These are phyloP conservation scores for Leccinum proliferum DNA, from an alignment of 1,284 basidiomycete genomes.

Conservation along the genomic window DNA sequence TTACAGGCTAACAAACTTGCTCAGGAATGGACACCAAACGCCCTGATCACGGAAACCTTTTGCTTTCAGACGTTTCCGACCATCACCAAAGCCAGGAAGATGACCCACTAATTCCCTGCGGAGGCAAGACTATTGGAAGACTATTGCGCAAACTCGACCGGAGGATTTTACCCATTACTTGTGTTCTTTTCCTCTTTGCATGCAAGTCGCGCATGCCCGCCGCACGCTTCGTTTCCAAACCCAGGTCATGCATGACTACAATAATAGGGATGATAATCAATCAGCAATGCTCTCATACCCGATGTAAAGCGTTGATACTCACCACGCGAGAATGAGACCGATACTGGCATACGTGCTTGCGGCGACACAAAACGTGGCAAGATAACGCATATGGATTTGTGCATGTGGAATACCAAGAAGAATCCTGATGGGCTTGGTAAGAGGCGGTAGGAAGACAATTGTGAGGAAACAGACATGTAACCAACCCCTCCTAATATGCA, in stretches of 20 bases:
- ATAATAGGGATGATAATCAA: neutral
- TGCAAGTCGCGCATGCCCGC: constrained; percentile 64
- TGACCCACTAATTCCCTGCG: constrained; percentile 29
- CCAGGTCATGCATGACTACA: constrained; percentile 66
- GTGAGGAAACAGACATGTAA: constrained; percentile 35
- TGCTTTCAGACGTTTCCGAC: constrained; percentile 4
- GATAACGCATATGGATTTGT: constrained; percentile 48
- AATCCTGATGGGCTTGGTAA: constrained; percentile 16
- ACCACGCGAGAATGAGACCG: constrained; percentile 69
- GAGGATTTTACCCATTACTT: constrained; percentile 65
- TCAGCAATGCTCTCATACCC: neutral
- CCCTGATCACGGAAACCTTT: constrained; percentile 4
- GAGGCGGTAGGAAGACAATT: neutral
- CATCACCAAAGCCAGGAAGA: constrained; percentile 10
- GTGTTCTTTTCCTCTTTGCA: constrained; percentile 69
- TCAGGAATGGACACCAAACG: constrained; percentile 16
- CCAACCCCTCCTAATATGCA: constrained; percentile 54
- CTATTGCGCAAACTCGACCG: constrained; percentile 50
- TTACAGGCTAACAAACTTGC: neutral
- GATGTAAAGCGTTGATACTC: constrained; percentile 23
- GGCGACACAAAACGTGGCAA: constrained; percentile 66
- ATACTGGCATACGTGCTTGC: constrained; percentile 66
- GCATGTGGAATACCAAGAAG: constrained; percentile 26
- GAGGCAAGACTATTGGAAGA: constrained; percentile 34
- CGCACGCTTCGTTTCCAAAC: constrained; percentile 73